These are phyloP conservation scores for Fusarium paranaense DNA, from an alignment of 2,329 filamentous ascomycete species.

Conservation along the genomic window DNA sequence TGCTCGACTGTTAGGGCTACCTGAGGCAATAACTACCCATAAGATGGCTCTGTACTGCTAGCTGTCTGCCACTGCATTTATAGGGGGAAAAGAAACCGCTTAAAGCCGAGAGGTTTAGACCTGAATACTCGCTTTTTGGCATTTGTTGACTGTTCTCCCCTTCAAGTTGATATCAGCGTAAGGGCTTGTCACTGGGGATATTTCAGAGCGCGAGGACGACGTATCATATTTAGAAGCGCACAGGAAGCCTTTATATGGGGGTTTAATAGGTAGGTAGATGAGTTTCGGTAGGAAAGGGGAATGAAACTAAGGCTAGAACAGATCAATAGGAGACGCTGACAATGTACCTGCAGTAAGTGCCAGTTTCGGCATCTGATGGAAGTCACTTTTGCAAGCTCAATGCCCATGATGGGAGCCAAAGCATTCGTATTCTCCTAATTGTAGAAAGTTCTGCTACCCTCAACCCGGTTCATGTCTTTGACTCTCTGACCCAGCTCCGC, in stretches of 20 bases:
- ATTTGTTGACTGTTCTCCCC: background rate
- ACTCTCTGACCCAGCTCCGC: background rate
- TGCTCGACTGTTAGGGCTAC: background rate
- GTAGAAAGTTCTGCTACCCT: background rate
- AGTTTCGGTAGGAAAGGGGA: background rate
- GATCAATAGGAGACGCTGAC: background rate
- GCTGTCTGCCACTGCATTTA: background rate
- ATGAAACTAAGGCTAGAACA: background rate
- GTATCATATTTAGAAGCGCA: background rate
- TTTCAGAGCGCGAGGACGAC: background rate
- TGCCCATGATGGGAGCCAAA: background rate
- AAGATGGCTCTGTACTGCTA: background rate
- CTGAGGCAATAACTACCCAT: background rate
- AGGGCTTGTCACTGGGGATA: background rate
- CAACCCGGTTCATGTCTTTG: background rate
- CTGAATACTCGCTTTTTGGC: background rate
- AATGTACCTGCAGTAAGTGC: background rate
- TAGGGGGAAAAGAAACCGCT: background rate
- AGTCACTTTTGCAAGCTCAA: background rate
- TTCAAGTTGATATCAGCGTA: background rate
- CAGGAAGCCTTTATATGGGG: background rate
- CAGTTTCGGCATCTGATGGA: background rate
- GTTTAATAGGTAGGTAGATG: background rate
- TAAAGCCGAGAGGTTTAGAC: background rate
- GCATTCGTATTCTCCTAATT: background rate